Conservation (phyloP, 2,329 filamentous ascomycete species). For the Chrysosporium queenslandicum region DNA sequence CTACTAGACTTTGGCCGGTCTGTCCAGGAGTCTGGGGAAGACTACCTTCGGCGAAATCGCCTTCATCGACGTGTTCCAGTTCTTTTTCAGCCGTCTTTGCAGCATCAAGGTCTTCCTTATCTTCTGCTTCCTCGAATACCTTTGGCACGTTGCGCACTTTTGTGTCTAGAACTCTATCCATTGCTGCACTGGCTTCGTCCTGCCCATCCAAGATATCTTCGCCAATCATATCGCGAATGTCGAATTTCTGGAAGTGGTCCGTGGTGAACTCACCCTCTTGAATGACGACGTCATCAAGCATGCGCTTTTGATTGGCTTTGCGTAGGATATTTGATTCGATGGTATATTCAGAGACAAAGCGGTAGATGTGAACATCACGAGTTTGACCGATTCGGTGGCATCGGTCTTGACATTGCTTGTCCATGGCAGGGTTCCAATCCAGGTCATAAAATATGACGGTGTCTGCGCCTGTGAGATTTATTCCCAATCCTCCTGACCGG, state of each 20-base stretch:
- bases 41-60: slow-evolving; percentile 64
- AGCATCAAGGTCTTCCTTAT: slow-evolving; percentile 80
- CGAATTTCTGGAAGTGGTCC: slow-evolving; percentile 77
- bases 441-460: slow-evolving; percentile 98
- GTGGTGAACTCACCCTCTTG: slow-evolving; percentile 98
- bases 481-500: slow-evolving; percentile 83
- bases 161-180: slow-evolving; percentile 73
- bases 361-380: slow-evolving; percentile 94
- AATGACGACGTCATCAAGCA: slow-evolving; percentile 96
- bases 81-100: slow-evolving; percentile 83
- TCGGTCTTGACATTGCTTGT: slow-evolving; percentile 96
- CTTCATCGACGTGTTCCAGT: slow-evolving; percentile 70
- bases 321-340: slow-evolving; percentile 97
- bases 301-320: slow-evolving; percentile 93
- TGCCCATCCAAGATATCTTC: slow-evolving; percentile 45
- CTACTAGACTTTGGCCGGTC: slow-evolving; percentile 24
- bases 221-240: slow-evolving; percentile 58
- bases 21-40: slow-evolving; percentile 27
- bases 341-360: slow-evolving; percentile 82
- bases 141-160: slow-evolving; percentile 56
- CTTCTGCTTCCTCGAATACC: slow-evolving; percentile 80
- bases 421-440: slow-evolving; percentile 99
- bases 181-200: slow-evolving; percentile 66
- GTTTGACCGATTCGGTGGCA: slow-evolving; percentile 97
- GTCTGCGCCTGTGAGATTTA: slow-evolving; percentile 93